These are phyloP conservation scores for Fusarium sp. DNA, from an alignment of 2,329 filamentous ascomycete genomes.

Conservation along the genomic window DNA sequence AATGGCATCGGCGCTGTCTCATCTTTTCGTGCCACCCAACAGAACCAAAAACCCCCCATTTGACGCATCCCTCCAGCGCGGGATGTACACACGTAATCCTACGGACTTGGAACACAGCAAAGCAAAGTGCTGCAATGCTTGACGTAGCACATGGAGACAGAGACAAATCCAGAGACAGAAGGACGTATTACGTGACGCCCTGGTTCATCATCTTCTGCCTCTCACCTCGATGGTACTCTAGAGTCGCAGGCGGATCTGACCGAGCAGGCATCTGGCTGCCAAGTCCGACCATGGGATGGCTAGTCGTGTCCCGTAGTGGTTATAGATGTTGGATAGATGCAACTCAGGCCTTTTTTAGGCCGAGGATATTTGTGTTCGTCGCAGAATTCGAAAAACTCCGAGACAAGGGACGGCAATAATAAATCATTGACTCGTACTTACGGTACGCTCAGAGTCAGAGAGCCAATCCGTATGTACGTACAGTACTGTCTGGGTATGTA, in stretches of 20 bases:
- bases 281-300: background rate
- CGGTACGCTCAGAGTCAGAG: background rate
- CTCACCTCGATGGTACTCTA: background rate
- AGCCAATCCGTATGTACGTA: background rate
- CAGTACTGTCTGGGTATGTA: background rate
- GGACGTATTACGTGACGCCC: background rate
- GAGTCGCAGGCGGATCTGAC: conserved; percentile 5
- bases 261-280: background rate
- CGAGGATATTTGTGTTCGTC: background rate
- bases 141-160: conserved; percentile 9
- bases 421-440: background rate
- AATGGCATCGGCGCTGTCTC: conserved; percentile 1
- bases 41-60: background rate
- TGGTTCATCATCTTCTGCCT: background rate
- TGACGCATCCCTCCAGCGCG: background rate
- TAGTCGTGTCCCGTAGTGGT: conserved; percentile 1
- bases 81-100: conserved; percentile 26
- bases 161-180: background rate
- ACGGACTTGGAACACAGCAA: conserved; percentile 34
- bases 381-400: background rate
- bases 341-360: background rate
- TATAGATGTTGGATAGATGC: conserved; percentile 17
- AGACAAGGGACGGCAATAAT: background rate
- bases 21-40: conserved; percentile 7
- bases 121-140: conserved; percentile 7